A percentile compares a stretch with the other conserved stretches of the same genome.
Conservation (phyloP, 169 alveolate species). For the Eimeria mitis region DNA sequence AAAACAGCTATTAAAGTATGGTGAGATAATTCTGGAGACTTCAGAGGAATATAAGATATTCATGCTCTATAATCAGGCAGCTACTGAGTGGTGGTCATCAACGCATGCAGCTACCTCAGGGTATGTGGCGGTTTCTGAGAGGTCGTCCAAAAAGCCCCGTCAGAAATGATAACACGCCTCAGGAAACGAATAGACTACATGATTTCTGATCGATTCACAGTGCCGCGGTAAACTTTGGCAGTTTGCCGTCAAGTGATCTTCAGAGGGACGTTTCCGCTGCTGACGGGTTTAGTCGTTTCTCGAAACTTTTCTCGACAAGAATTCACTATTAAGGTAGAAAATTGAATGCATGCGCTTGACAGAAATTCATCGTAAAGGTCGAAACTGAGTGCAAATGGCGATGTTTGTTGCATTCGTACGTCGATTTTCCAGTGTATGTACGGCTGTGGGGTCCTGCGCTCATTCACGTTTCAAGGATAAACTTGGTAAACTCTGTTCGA, state of each 20-base stretch:
- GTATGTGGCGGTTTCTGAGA: neutral
- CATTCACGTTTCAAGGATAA: neutral
- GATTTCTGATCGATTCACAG: neutral
- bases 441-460: neutral
- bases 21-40: neutral
- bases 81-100: neutral
- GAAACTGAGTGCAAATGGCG: neutral
- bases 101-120: neutral
- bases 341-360: neutral
- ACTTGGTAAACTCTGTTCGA: no score
- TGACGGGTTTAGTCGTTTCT: neutral
- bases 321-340: neutral
- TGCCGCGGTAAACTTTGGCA: neutral
- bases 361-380: neutral
- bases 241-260: neutral
- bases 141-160: neutral
- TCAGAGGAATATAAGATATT: neutral
- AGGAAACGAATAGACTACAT: neutral
- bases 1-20: neutral
- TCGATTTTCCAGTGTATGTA: neutral
- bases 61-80: neutral
- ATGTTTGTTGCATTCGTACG: neutral
- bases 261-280: neutral
- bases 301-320: neutral
- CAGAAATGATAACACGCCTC: neutral